Evolutionary conservation across 768 basidiomycete genomes (phyloP), one percentile per base, ranked within the genome.

Genomic region (Trametes cinnabarina): DNA sequence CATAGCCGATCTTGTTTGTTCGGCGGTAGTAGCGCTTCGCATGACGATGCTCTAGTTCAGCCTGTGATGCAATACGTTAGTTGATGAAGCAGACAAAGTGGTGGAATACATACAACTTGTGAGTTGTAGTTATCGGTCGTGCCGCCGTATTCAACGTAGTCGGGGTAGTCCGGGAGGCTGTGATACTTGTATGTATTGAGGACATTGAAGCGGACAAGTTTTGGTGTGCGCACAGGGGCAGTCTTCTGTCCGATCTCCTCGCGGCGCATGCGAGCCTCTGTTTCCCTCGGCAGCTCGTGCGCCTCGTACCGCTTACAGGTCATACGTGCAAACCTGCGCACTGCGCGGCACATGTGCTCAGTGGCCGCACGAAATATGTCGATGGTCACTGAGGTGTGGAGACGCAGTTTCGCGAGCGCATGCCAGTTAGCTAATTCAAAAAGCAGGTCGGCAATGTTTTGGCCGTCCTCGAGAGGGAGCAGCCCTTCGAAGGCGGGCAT

Each of bases 401-500:
- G 47, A 5, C 72, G 69, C 0, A 79, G 66, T 53, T 79, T 79
- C 1, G 74, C 75, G 10, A 72, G 64, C 0, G 67, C 69, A 61
- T 78, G 78, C 77, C 76, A 77, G 14, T 66, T 61, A 0, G 67
- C 69, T 1, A 72, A 51, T 7, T 53, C 37, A 60, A 72, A 79
- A 1, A 79, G 62, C 0, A 78, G 56, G 19, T 73, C 66, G 28
- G 69, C 61, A 2, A 79, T 55, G 2, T 57, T 55, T 1, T 55
- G 47, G 22, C 69, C 47, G 26, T 69, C 51, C 0, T 53, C 52
- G 8, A 51, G 28, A 7, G 66, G 62, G 4, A 73, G 55, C 0
- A 73, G 55, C 0, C 66, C 68, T 11, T 79, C 73, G 28, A 78
- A 77, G 0, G 67, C 72, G 0, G 77, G 76, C 4, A 77, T 65